Conservation (phyloP, 2,329 filamentous ascomycete species). For the Alternaria sp. region DNA sequence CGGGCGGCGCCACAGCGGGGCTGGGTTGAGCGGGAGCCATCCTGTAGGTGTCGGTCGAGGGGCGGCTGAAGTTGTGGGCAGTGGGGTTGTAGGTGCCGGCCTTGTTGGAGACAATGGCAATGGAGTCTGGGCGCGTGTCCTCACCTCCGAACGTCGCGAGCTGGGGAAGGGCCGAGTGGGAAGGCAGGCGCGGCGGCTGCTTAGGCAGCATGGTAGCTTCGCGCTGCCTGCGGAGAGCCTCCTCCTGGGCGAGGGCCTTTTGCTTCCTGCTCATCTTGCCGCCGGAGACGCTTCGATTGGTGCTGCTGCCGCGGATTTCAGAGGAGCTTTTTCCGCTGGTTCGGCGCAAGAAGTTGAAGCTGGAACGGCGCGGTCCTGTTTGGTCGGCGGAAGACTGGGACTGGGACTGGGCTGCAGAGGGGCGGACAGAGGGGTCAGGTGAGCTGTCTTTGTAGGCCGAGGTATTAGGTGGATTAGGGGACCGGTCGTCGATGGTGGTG, state of each 20-base stretch:
- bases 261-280: conserved; percentile 64
- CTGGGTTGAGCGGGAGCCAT: conserved; percentile 43
- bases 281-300: conserved; percentile 38
- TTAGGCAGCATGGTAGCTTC: conserved; percentile 63
- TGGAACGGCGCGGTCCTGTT: conserved; percentile 30
- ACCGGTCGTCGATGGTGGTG: conserved; percentile 28
- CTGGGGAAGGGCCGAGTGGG: conserved; percentile 55
- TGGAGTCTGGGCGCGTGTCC: conserved; percentile 65
- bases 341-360: conserved; percentile 48
- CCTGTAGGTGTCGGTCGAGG: conserved; percentile 43
- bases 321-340: conserved; percentile 34
- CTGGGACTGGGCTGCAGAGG: conserved; percentile 21
- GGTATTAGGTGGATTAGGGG: conserved; percentile 14
- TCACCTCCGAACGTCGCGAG: conserved; percentile 69
- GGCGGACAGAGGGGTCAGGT: conserved; percentile 33
- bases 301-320: conserved; percentile 27
- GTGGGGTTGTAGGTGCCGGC: conserved; percentile 44
- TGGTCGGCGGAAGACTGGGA: conserved; percentile 24
- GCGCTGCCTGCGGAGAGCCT: conserved; percentile 62
- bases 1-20: conserved; percentile 54
- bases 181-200: conserved; percentile 65
- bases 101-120: conserved; percentile 68
- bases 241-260: conserved; percentile 57
- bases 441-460: conserved; percentile 32
- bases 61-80: conserved; percentile 45